Conservation (phyloP, 768 basidiomycete species). For the Agrocybe chaxingu region DNA sequence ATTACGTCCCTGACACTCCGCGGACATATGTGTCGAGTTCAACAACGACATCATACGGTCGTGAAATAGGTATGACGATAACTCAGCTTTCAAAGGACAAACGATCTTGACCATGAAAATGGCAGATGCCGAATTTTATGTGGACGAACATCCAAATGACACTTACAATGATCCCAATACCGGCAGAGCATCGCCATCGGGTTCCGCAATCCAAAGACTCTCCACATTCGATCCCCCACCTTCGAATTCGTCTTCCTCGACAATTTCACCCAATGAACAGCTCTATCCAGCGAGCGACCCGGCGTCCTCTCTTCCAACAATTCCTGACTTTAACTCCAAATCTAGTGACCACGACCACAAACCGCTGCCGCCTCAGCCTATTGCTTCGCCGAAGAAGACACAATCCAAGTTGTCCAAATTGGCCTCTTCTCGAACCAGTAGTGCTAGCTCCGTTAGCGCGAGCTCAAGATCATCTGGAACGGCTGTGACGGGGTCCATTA, state of each 20-base stretch:
- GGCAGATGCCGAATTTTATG: conserved; percentile 9
- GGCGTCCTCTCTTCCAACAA: conserved; percentile 49
- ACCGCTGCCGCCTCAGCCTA: conserved; percentile 17
- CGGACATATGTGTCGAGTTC: conserved; percentile 38
- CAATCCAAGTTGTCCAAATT: conserved; percentile 67
- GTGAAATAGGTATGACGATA: conserved; percentile 46
- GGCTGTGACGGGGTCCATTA: conserved; percentile 56
- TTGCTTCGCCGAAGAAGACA: conserved; percentile 31
- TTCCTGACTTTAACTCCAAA: conserved; percentile 50
- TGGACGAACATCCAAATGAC: background rate
- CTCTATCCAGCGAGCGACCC: conserved; percentile 36
- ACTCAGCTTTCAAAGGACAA: background rate
- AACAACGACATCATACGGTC: conserved; percentile 58
- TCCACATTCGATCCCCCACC: conserved; percentile 58
- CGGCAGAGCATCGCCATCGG: conserved; percentile 50
- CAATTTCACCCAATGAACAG: conserved; percentile 27
- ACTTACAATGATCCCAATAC: conserved; percentile 46
- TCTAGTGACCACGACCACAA: conserved; percentile 29
- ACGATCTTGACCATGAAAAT: background rate
- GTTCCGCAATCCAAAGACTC: conserved; percentile 60
- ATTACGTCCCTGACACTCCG: conserved; percentile 34
- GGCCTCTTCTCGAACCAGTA: conserved; percentile 61
- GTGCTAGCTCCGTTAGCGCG: conserved; percentile 37
- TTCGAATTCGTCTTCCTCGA: conserved; percentile 38
- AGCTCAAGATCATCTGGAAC: conserved; percentile 56